Evolutionary conservation across 192 early-diverging fungal genomes (phyloP).

Genomic region (Podila minutissima): DNA sequence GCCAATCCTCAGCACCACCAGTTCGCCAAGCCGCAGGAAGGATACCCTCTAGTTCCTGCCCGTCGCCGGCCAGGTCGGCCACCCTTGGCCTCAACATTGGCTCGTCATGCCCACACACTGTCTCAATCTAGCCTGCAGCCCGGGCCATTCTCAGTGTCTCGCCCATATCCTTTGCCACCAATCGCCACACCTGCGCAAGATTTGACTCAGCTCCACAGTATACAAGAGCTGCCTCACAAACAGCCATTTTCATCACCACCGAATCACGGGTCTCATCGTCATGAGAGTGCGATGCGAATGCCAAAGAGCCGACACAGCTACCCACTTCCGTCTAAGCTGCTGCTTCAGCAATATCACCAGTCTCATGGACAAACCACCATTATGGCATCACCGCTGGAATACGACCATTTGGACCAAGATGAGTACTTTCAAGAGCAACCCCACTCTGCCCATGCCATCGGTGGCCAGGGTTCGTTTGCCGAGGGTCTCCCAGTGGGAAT

Average conservation of each 20-base stretch:
- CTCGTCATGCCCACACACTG: slow-evolving; percentile 25
- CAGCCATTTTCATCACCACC: neutral
- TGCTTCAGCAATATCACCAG: neutral
- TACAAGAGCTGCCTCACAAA: neutral
- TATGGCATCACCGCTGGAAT: neutral
- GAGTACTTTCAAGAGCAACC: neutral
- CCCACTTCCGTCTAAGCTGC: neutral
- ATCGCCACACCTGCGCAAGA: neutral
- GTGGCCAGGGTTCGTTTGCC: neutral
- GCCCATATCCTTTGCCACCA: neutral
- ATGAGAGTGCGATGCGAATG: too few relatives aligned
- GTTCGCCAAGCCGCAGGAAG: neutral
- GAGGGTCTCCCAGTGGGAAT: slow-evolving; percentile 1
- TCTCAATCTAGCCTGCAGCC: slow-evolving; percentile 16
- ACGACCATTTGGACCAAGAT: neutral
- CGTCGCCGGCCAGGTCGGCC: slow-evolving; percentile 27
- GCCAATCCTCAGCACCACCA: slow-evolving; percentile 1
- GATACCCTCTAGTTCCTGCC: neutral
- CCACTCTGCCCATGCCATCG: neutral
- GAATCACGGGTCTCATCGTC: neutral
- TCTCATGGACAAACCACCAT: neutral
- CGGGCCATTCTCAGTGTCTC: neutral
- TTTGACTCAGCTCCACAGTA: neutral
- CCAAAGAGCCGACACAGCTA: slow-evolving; percentile 8
- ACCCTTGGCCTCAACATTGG: slow-evolving; percentile 3